Percentiles rank a stretch among this genome's conserved stretches.
Evolutionary conservation across 495 filamentous ascomycete species (phyloP).

Genomic region (Hyaloscypha variabilis): DNA sequence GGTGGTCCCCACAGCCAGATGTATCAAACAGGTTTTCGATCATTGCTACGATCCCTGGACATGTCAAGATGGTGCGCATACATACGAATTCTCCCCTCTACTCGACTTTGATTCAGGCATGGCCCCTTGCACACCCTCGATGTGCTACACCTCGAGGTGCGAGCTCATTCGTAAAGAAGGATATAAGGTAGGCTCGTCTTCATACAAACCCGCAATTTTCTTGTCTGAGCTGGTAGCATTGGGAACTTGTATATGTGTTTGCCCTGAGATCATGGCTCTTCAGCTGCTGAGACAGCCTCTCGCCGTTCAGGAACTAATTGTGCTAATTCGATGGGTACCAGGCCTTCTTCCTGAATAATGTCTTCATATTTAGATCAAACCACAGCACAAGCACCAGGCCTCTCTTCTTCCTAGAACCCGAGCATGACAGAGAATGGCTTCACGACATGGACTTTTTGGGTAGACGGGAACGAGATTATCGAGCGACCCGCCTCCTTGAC

Average conservation of each 20-base stretch:
- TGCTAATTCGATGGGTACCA: too few species aligned
- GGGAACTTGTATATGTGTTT: too few species aligned
- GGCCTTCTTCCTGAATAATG: conserved; percentile 3
- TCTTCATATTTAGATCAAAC: not conserved
- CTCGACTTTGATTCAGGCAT: not conserved
- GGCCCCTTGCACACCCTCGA: not conserved
- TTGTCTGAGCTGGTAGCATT: too few species aligned
- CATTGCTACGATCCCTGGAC: not conserved
- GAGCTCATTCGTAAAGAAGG: not conserved
- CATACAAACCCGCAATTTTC: too few species aligned
- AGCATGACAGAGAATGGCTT: not conserved
- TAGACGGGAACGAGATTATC: not conserved
- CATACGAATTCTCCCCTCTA: not conserved
- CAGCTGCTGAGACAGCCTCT: too few species aligned
- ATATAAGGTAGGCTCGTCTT: too few species aligned
- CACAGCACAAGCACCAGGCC: not conserved
- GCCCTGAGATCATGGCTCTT: too few species aligned
- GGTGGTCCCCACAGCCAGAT: not conserved
- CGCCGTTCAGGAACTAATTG: too few species aligned
- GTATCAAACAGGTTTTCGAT: not conserved
- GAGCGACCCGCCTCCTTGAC: not conserved
- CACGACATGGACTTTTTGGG: not conserved
- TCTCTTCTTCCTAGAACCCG: not conserved
- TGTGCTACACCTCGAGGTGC: not conserved
- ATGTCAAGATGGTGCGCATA: not conserved